These are phyloP conservation scores for Phylloporus scabripes DNA, from an alignment of 768 basidiomycete species.

Conservation along the genomic window DNA sequence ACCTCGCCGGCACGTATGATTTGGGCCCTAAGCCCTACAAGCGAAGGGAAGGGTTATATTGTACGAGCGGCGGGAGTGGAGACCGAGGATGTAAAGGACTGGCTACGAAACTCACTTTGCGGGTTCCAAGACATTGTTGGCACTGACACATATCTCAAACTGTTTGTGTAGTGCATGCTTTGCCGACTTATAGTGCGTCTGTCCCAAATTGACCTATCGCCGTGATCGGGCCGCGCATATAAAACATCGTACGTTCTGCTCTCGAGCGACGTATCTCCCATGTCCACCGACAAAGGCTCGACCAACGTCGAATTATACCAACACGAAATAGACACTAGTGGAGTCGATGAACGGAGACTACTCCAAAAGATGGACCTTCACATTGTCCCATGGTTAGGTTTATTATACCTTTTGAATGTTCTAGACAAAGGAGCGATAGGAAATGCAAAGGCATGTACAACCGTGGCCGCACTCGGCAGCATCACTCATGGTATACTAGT, in stretches of 20 bases:
- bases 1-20: conserved; percentile 53
- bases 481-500: conserved; percentile 20
- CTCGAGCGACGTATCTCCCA: neutral
- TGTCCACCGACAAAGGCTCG: neutral
- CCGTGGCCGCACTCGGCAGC: neutral
- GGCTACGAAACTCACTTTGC: conserved; percentile 55
- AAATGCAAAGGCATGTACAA: conserved; percentile 56
- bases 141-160: conserved; percentile 55
- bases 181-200: neutral
- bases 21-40: conserved; percentile 74
- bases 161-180: conserved; percentile 41
- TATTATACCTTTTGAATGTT: conserved; percentile 72
- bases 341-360: conserved; percentile 50
- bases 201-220: neutral
- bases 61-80: conserved; percentile 72
- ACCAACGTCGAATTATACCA: conserved; percentile 33
- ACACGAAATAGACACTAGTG: conserved; percentile 47
- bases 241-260: too few relatives aligned
- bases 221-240: too few relatives aligned
- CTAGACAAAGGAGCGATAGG: conserved; percentile 61
- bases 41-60: conserved; percentile 45
- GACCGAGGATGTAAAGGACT: conserved; percentile 67
- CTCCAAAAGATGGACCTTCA: conserved; percentile 54
- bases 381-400: conserved; percentile 69
- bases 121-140: conserved; percentile 54